Evolutionary conservation across 148 eudicot species (phyloP).

Genomic region (Polygonum aviculare): DNA sequence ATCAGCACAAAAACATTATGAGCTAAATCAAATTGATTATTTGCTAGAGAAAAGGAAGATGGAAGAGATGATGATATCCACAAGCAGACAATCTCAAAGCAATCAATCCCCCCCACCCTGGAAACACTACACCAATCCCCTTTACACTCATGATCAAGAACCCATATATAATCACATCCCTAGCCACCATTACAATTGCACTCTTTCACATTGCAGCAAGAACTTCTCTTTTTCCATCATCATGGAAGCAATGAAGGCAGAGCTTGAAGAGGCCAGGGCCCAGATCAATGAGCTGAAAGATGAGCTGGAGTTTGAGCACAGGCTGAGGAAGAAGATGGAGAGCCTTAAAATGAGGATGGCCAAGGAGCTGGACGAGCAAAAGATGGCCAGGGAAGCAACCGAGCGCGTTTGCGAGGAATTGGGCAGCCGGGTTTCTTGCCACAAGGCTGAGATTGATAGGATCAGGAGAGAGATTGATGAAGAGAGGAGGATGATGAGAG

Average conservation of each 20-base stretch:
- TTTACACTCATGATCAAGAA: slow-evolving; percentile 26
- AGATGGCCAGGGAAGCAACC: slow-evolving; percentile 30
- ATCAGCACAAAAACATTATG: not conserved
- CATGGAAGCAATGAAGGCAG: slow-evolving; percentile 30
- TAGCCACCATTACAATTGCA: not conserved
- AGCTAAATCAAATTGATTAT: not conserved
- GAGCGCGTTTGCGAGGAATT: slow-evolving; percentile 40
- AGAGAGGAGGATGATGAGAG: slow-evolving; percentile 58
- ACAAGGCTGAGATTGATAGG: slow-evolving; percentile 27
- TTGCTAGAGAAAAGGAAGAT: not conserved
- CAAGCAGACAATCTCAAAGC: not conserved
- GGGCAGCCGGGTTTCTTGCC: slow-evolving; percentile 22
- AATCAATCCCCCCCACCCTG: slow-evolving; percentile 37
- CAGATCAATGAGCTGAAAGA: slow-evolving; percentile 41
- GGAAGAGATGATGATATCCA: slow-evolving; percentile 15
- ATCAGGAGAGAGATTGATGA: slow-evolving; percentile 48
- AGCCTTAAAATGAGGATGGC: slow-evolving; percentile 33
- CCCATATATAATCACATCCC: slow-evolving; percentile 13
- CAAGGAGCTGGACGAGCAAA: slow-evolving; percentile 40
- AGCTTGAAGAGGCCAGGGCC: slow-evolving; percentile 34
- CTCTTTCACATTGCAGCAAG: slow-evolving; percentile 12
- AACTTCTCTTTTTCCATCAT: slow-evolving; percentile 37
- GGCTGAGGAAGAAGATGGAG: slow-evolving; percentile 44
- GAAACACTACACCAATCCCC: slow-evolving; percentile 72
- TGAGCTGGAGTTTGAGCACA: slow-evolving; percentile 47